Base-by-base conservation (phyloP, 495 filamentous ascomycete species). In the Aspergillus saccharolyticus region DNA sequence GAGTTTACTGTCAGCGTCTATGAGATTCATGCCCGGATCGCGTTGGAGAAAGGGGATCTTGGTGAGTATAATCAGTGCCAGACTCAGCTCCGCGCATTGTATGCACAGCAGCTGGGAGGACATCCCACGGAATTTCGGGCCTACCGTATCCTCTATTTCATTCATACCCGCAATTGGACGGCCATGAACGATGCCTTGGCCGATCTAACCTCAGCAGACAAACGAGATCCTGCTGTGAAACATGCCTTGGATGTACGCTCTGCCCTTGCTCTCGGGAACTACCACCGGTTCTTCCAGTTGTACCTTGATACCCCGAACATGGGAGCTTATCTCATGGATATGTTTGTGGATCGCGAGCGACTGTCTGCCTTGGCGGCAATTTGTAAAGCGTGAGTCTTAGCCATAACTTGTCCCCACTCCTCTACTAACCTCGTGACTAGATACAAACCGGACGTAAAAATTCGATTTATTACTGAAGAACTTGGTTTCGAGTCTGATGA, bases 41-140 rank as follows among this genome's bases (percentile, higher is more conserved):
- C 94, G 59, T 78, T 99, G 69, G 94, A 99, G 80, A 97, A 95
- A 83, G 91, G 88, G 70, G 94, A 99, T 80, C 82, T 97, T 78
- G 93, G 94, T 99, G 94, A 99, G 94, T 99, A 97, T 91, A 99
- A 99, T 80, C 94, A 99, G 83, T 99, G 94, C 73, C 95, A 97
- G 79, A 96, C 94, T 58, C 94, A 97, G 77, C 83, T 99, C 66
- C 88, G 89, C 67, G 89, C 87, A 55, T 79, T 99, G 63, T 97
- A 99, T 71, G 80, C 81, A 70, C 83, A 89, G 74, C 86, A 89
- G 60, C 78, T 96, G 59, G 89, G 89, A 67, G 95, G 95, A 58
- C 89, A 96, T 76, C 83, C 91, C 55, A 86, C 86, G 69, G 94
- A 99, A 73, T 99, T 99, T 77, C 90, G 92, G 83, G 95, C 93